Conservation (phyloP, 2,329 filamentous ascomycete species). For the Aplosporella prunicola region DNA sequence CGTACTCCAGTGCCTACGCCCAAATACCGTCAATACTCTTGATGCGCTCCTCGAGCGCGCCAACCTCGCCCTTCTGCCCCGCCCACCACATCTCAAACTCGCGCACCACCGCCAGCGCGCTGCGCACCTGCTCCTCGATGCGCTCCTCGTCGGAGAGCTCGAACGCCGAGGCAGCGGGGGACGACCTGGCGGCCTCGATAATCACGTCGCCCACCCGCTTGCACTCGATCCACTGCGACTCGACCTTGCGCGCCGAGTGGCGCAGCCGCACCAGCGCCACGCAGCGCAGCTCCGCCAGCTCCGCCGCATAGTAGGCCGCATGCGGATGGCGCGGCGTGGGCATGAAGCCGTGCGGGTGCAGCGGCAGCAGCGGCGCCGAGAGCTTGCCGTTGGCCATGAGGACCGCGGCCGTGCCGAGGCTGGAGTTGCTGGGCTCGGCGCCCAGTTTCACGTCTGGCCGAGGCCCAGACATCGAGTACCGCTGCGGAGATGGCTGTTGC, state of each 20-base stretch:
- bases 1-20: no score
- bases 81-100: constrained; percentile 10
- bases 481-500: constrained; percentile 16
- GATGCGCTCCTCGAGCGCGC: constrained; percentile 2
- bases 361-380: no score
- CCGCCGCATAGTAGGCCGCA: constrained; percentile 24
- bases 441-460: background rate
- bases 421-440: no score
- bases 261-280: constrained; percentile 35
- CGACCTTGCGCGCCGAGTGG: constrained; percentile 28
- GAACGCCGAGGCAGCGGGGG: constrained; percentile 5
- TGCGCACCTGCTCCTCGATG: no score
- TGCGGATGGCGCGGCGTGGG: constrained; percentile 26
- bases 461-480: background rate
- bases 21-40: no score
- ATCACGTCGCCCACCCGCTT: constrained; percentile 6
- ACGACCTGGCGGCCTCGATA: no score
- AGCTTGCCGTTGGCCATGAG: no score
- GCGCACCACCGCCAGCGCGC: no score
- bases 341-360: constrained; percentile 19
- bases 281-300: constrained; percentile 30
- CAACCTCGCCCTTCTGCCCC: constrained; percentile 2
- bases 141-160: constrained; percentile 4
- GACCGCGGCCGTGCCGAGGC: no score
- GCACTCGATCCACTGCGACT: constrained; percentile 23